Evolutionary conservation across 179 eudicot genomes (phyloP).

Genomic region (Beta macrorhiza): DNA sequence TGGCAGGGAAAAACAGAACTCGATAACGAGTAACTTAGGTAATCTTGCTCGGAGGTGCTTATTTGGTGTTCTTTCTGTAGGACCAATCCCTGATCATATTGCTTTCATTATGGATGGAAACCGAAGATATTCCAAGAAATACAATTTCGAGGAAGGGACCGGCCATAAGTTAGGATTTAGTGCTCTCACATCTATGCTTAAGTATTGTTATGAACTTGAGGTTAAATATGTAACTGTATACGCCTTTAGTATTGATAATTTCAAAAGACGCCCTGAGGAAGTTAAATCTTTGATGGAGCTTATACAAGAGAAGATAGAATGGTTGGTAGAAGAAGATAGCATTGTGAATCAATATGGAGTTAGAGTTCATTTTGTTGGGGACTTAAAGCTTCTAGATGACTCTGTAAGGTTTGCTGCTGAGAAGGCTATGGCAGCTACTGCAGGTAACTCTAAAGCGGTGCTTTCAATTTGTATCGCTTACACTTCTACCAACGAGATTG

Average conservation of each 20-base stretch:
- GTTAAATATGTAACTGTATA: constrained; percentile 62
- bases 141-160: constrained; percentile 44
- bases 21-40: constrained; percentile 26
- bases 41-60: constrained; percentile 42
- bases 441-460: constrained; percentile 51
- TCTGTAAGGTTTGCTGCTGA: constrained; percentile 61
- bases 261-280: constrained; percentile 67
- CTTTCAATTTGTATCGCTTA: constrained; percentile 64
- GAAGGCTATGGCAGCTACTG: constrained; percentile 60
- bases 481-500: constrained; percentile 68
- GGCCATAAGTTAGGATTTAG: constrained; percentile 57
- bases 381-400: constrained; percentile 49
- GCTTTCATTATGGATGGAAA: constrained; percentile 87
- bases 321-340: constrained; percentile 52
- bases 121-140: constrained; percentile 61
- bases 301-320: constrained; percentile 61
- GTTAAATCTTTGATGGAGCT: constrained; percentile 63
- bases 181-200: constrained; percentile 55
- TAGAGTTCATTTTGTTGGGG: constrained; percentile 63
- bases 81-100: constrained; percentile 64
- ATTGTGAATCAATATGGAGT: constrained; percentile 59
- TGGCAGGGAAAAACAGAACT: constrained; percentile 14
- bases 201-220: constrained; percentile 55
- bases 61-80: constrained; percentile 45
- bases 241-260: constrained; percentile 80